These are phyloP conservation scores for Heterococcus sp. DNA, from an alignment of 108 stramenopile species.

Conservation along the genomic window DNA sequence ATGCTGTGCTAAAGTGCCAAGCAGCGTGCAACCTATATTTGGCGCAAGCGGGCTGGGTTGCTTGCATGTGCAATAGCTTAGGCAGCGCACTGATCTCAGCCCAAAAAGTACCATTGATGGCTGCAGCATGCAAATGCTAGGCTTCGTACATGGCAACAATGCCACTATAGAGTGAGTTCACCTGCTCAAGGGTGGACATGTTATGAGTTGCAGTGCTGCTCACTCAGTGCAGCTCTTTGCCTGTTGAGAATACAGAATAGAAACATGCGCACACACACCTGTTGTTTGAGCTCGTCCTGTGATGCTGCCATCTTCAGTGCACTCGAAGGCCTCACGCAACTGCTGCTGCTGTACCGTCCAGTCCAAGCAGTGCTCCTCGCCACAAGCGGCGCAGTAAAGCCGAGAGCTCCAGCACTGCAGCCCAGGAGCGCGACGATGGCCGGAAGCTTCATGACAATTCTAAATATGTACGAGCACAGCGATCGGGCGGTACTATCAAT, in stretches of 20 bases:
- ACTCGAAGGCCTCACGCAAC: not conserved
- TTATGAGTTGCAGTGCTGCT: not conserved
- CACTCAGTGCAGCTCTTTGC: too few species aligned
- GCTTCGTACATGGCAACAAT: too few species aligned
- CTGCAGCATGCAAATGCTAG: too few species aligned
- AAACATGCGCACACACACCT: conserved; percentile 7
- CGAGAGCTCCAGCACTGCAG: not conserved
- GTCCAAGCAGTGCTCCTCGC: too few species aligned
- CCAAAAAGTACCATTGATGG: not conserved
- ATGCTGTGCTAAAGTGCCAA: not conserved
- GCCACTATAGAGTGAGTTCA: too few species aligned
- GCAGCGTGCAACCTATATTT: not conserved
- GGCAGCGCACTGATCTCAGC: not conserved
- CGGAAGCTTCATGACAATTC: not conserved
- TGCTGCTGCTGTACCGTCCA: not conserved
- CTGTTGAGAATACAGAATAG: not conserved
- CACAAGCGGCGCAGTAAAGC: not conserved
- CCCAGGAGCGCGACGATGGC: not conserved
- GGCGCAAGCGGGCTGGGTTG: not conserved
- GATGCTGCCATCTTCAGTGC: conserved; percentile 8
- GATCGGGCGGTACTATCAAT: too few species aligned
- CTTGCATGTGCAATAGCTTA: not conserved
- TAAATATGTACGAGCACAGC: too few species aligned
- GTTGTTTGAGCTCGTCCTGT: conserved; percentile 56
- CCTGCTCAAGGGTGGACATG: too few species aligned